Evolutionary conservation across 139 green algal genomes (phyloP), one percentile per base, ranked within the genome.

Genomic region (Pleodorina starrii): DNA sequence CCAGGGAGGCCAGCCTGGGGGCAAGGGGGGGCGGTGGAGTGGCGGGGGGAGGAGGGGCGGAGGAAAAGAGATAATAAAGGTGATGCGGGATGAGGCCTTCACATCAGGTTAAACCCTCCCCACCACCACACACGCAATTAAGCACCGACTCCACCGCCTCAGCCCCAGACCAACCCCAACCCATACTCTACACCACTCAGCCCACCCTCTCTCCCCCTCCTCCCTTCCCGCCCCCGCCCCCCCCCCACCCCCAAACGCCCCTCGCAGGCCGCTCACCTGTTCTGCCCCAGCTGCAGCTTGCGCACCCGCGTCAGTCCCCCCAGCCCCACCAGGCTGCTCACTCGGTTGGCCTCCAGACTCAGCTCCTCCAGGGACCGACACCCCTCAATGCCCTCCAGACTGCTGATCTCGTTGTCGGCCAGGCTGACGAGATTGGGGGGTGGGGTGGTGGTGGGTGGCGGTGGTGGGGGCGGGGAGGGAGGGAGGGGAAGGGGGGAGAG

Each of bases 331-430:
- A 92, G 63, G 44, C 73, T 84, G 51, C 50, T 68, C 17, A 93
- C 63, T 17, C 88, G 51, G 85, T 96, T 96, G 91, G 92, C 91
- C 86, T 96, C 93, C 32, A 95, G 38, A 48, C 69, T 92, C n/a
- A 97, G 93, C 90, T 97, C 93, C 89, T 95, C 93, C 16, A 97
- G 89, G 0, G 43, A 17, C 0, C 69, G 93, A 89, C 93, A 94
- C 2, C 51, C 42, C 42, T 93, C 87, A 51, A 97, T 88, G 7
- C 89, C 88, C 66, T 95, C 89, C 25, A 97, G 90, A 83, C 86
- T 92, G 73, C 89, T 92, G 63, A 97, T 73, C 73, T 93, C 72
- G 78, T 97, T 93, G 87, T 92, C 86, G n/a, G 81, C 77, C 51
- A 95, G 69, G 32, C 83, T 92, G 76, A 21, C 14, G 35, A 73